Base-by-base conservation (phyloP, 192 early-diverging fungal genomes). In the Gaertneriomyces semiglobifer region DNA sequence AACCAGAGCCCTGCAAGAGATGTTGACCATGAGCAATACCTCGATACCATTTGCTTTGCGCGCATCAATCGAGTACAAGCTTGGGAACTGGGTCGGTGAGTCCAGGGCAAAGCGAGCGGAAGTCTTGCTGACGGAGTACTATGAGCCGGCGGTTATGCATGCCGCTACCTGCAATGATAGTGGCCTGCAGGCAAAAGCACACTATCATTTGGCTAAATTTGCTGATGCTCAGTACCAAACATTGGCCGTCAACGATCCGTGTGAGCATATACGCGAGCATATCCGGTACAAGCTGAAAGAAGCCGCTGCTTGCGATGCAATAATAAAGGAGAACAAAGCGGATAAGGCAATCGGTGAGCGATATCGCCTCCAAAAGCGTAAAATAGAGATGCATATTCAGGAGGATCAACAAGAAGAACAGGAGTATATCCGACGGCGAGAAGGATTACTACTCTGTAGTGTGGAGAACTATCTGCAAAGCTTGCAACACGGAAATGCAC, bases 391-490 rank as follows among this genome's bases (percentile, higher is more conserved):
- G 20, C 81, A 83, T 47, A 76, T 83, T 40, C 59, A 74, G 33
- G 56, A 81, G 44, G 81, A 83, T 54, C 18, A 47, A 7, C 44
- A 33, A 20, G 81, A 81, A 51, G 61, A 72, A 0, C n/a, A 52
- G 8, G 53, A 70, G 19, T 75, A 66, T 46, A 16, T 39, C 11
- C 48, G 54, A 19, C 79, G 76, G 43, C 68, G 58, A 44, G 57
- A 65, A 16, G 65, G 43, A 18, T 80, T 69, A 47, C 48, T 80
- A 62, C 12, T 62, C 16, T 50, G 70, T 56, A 60, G 52, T 25
- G 63, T 81, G 40, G 74, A 79, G 48, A 81, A 73, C 52, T 83
- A 81, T 50, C 40, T 81, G 44, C 8, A 73, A 10, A 71, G 67
- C 14, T 48, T 83, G 39, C 42, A 65, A 41, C 58, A 68, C 51